These are phyloP conservation scores for Fonsecaea monophora DNA, from an alignment of 2,329 filamentous ascomycete species.

Conservation along the genomic window DNA sequence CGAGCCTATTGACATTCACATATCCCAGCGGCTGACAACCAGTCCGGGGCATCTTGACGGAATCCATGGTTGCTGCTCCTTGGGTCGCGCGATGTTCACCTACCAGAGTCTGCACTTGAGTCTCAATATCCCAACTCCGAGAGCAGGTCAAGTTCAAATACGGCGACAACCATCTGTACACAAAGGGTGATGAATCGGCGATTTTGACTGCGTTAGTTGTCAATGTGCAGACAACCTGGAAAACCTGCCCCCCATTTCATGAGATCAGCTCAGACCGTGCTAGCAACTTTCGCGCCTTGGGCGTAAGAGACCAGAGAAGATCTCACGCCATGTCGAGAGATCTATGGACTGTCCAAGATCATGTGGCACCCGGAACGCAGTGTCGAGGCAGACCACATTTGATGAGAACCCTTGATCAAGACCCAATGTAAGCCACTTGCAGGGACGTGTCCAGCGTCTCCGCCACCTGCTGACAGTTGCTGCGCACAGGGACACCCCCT, in stretches of 20 bases:
- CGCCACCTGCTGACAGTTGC: slow-evolving; percentile 56
- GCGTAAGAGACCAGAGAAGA: slow-evolving; percentile 19
- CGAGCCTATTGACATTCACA: too few relatives aligned
- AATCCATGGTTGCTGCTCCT: too few relatives aligned
- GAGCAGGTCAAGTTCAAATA: too few relatives aligned
- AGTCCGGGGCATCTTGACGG: too few relatives aligned
- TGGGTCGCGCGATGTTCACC: too few relatives aligned
- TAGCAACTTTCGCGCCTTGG: slow-evolving; percentile 18
- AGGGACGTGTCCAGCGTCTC: slow-evolving; percentile 56
- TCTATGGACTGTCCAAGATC: slow-evolving; percentile 1
- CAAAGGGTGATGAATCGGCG: too few relatives aligned
- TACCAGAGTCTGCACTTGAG: too few relatives aligned
- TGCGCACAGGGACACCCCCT: slow-evolving; percentile 57
- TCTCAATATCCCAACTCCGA: too few relatives aligned
- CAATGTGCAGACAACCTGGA: too few relatives aligned
- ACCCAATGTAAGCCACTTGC: slow-evolving; percentile 14
- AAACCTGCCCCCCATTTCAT: slow-evolving; percentile 4
- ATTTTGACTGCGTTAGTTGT: too few relatives aligned
- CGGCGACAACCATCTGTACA: too few relatives aligned
- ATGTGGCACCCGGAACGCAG: neutral
- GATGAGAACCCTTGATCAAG: slow-evolving; percentile 17
- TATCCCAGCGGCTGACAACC: too few relatives aligned
- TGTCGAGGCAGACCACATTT: slow-evolving; percentile 22
- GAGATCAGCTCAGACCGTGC: slow-evolving; percentile 20
- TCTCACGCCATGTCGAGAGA: slow-evolving; percentile 24